Evolutionary conservation across 164 flowering plant species (phyloP).

Genomic region (Pachysandra terminalis): DNA sequence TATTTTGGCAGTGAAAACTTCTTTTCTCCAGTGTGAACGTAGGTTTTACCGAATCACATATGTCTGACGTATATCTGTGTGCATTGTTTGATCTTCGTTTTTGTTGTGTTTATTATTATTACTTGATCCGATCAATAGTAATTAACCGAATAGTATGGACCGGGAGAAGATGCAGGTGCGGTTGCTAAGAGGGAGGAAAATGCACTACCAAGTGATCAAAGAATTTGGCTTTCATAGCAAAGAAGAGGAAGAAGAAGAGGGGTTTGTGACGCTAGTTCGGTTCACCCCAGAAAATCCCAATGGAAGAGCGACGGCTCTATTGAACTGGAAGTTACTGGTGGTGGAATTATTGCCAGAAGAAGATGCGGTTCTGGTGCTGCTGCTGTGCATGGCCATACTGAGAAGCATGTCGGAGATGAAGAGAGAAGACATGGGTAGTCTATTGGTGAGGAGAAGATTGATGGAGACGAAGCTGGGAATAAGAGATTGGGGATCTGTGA

Average conservation of each 20-base stretch:
- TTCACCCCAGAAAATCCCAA: constrained; percentile 58
- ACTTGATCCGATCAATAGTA: too few relatives aligned
- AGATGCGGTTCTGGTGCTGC: constrained; percentile 68
- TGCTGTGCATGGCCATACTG: constrained; percentile 61
- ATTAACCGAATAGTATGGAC: too few relatives aligned
- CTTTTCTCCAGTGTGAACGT: too few relatives aligned
- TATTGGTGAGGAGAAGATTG: constrained; percentile 66
- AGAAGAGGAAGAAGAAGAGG: constrained; percentile 49
- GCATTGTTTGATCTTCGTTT: too few relatives aligned
- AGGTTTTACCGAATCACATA: too few relatives aligned
- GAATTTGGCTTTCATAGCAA: constrained; percentile 11
- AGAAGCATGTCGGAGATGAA: constrained; percentile 62
- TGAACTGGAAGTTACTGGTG: constrained; percentile 76
- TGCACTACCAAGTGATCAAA: constrained; percentile 57
- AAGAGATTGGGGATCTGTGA: constrained; percentile 91
- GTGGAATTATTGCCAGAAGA: constrained; percentile 83
- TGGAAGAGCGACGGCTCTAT: constrained; percentile 82
- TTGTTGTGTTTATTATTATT: too few relatives aligned
- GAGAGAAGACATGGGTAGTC: constrained; percentile 67
- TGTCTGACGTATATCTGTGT: too few relatives aligned
- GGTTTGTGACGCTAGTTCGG: constrained; percentile 69
- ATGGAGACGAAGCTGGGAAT: constrained; percentile 61
- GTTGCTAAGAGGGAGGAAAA: constrained; percentile 58
- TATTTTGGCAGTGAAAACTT: too few relatives aligned
- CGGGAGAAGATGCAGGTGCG: constrained; percentile 70